Conservation (phyloP, 305 asterid genomes). For the Fraxinus xanthoxyloides region DNA sequence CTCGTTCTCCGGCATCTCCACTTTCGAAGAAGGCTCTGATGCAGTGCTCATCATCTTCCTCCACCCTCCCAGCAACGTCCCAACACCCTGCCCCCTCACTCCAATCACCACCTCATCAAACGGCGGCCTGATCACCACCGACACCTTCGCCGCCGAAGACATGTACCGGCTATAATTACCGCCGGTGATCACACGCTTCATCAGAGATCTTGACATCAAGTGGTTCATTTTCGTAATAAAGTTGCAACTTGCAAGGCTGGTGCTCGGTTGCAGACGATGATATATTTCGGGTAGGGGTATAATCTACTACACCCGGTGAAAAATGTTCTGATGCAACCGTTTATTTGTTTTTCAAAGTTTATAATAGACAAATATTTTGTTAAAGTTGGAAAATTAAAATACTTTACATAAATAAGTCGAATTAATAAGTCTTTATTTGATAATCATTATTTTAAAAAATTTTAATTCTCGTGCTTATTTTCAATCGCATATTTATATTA, state of each 20-base stretch:
- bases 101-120: slow-evolving; percentile 29
- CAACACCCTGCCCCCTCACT: slow-evolving; percentile 34
- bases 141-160: slow-evolving; percentile 17
- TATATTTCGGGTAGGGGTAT: background rate
- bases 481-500: no score
- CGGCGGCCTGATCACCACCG: slow-evolving; percentile 24
- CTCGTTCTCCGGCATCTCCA: slow-evolving; percentile 35
- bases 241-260: background rate
- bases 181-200: slow-evolving; percentile 51
- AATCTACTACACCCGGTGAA: slow-evolving; percentile 9
- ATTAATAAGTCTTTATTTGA: no score
- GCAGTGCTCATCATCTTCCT: slow-evolving; percentile 65
- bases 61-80: slow-evolving; percentile 40
- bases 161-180: slow-evolving; percentile 27
- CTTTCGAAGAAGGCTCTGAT: slow-evolving; percentile 31
- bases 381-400: background rate
- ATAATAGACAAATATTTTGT: background rate
- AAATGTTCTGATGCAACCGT: background rate
- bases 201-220: slow-evolving; percentile 35
- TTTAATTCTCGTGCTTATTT: no score
- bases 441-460: no score
- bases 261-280: background rate
- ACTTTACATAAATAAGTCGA: background rate
- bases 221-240: slow-evolving; percentile 45
- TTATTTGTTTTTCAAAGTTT: background rate